Evolutionary conservation across 495 filamentous ascomycete species (phyloP).

Genomic region (Cladorrhinum samala): DNA sequence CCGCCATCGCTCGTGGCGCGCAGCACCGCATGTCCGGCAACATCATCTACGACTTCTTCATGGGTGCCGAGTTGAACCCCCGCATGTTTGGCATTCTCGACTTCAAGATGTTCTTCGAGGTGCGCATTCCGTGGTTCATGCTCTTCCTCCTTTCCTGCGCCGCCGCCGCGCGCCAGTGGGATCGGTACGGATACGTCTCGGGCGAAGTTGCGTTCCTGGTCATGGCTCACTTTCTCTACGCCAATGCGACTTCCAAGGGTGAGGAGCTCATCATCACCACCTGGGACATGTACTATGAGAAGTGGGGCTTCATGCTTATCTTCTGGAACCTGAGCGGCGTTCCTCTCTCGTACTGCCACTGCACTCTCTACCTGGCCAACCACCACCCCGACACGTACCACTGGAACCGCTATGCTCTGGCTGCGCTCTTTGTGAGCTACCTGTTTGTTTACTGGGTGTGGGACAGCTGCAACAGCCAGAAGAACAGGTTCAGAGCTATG

Average conservation of each 20-base stretch:
- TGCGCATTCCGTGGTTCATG: constrained; percentile 94
- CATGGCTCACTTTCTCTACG: constrained; percentile 92
- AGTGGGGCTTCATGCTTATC: constrained; percentile 99
- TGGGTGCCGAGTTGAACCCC: constrained; percentile 96
- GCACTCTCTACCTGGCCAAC: constrained; percentile 87
- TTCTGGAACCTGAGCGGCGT: constrained; percentile 99
- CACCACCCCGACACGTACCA: constrained; percentile 77
- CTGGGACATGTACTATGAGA: constrained; percentile 99
- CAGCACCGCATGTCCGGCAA: constrained; percentile 89
- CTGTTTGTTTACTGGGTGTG: constrained; percentile 87
- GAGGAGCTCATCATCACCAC: constrained; percentile 92
- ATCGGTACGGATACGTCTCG: constrained; percentile 83
- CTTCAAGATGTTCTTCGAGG: constrained; percentile 99
- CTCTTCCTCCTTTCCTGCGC: constrained; percentile 72
- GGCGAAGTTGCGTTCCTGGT: constrained; percentile 83
- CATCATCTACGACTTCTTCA: constrained; percentile 96
- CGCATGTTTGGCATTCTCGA: constrained; percentile 89
- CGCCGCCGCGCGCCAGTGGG: constrained; percentile 81
- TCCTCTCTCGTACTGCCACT: constrained; percentile 94
- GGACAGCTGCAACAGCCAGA: constrained; percentile 89
- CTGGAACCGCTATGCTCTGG: constrained; percentile 64
- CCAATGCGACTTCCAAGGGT: constrained; percentile 93
- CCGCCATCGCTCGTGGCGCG: constrained; percentile 69
- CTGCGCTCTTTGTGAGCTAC: constrained; percentile 62
- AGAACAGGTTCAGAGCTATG: constrained; percentile 83